Evolutionary conservation across 202 grass and related monocot species (phyloP).

Genomic region (Panicum virgatum): DNA sequence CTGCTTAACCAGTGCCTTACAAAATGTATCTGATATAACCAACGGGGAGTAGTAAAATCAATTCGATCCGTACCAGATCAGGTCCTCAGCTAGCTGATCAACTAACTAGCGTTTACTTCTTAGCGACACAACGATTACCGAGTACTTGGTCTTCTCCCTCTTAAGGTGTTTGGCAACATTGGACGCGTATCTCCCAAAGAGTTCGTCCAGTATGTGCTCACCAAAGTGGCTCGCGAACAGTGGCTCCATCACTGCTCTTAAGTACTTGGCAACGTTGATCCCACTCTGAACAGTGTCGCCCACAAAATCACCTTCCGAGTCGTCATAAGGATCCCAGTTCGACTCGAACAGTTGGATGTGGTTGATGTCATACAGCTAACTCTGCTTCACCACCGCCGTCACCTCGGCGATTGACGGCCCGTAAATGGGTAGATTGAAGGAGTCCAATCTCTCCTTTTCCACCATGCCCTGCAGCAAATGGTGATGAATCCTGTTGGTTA

Average conservation of each 20-base stretch:
- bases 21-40: not conserved
- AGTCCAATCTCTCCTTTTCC: conserved; percentile 2
- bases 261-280: not conserved
- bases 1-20: not conserved
- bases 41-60: not conserved
- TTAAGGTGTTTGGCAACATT: conserved; percentile 16
- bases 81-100: not conserved
- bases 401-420: conserved; percentile 43
- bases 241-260: conserved; percentile 34
- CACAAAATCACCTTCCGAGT: not conserved
- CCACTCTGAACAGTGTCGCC: not conserved
- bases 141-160: conserved; percentile 16
- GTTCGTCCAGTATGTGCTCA: conserved; percentile 34
- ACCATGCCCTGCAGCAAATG: not conserved
- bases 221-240: conserved; percentile 41
- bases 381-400: not conserved
- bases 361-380: conserved; percentile 4
- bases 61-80: not conserved
- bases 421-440: conserved; percentile 39
- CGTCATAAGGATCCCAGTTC: conserved; percentile 37
- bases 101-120: not conserved
- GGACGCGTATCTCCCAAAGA: not conserved
- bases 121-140: conserved; percentile 14
- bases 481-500: not conserved
- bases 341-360: conserved; percentile 20